Evolutionary conservation across 148 eudicot species (phyloP).

Genomic region (Gaultheria prostrata): DNA sequence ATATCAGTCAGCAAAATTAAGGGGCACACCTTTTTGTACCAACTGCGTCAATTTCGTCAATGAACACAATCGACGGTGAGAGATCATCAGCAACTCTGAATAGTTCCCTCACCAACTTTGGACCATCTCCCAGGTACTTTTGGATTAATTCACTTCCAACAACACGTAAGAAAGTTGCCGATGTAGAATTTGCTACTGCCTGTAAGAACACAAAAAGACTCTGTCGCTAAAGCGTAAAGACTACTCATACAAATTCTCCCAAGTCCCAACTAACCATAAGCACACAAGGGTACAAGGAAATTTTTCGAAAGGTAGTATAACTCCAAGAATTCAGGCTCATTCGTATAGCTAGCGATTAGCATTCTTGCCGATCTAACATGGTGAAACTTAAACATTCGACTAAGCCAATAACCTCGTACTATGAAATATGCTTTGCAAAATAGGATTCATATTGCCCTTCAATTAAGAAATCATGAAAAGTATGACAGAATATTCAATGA

Average conservation of each 20-base stretch:
- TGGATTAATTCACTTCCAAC: conserved; percentile 97
- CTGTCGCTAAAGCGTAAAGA: neutral
- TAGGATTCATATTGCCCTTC: neutral
- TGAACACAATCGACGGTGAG: conserved; percentile 94
- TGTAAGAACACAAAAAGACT: conserved; percentile 22
- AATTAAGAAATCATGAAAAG: neutral
- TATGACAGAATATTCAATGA: neutral
- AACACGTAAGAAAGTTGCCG: conserved; percentile 94
- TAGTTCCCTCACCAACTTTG: conserved; percentile 90
- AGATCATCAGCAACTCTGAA: conserved; percentile 98
- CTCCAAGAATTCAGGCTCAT: conserved; percentile 1
- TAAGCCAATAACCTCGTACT: neutral
- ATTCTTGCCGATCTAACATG: neutral
- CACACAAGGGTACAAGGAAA: neutral
- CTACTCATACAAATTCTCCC: neutral
- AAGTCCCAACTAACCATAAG: neutral
- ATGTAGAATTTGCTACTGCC: conserved; percentile 98
- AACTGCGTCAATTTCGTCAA: conserved; percentile 96
- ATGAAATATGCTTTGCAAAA: neutral
- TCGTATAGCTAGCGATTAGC: neutral
- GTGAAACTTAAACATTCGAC: neutral
- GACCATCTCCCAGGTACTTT: conserved; percentile 96
- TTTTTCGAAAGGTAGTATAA: neutral
- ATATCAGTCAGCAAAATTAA: neutral
- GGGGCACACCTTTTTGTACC: conserved; percentile 81